phyloP scores from a whole-genome alignment of 306 rosid genomes.

The Sechiopsis laciniata region DNA sequence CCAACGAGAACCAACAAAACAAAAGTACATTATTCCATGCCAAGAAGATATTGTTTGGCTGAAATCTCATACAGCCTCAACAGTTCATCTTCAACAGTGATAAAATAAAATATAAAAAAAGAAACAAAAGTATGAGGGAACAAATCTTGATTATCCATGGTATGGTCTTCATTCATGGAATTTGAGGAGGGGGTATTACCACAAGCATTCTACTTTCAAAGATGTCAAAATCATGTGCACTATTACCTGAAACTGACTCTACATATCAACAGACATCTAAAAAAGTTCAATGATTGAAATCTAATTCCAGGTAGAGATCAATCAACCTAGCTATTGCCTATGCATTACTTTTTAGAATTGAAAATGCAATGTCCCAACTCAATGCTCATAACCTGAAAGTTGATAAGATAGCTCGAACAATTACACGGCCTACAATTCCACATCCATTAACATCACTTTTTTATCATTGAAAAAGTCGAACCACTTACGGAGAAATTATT shows the following conservation, averaged over 20 bases:
- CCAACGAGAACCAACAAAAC: slow-evolving; percentile 5
- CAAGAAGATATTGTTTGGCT: slow-evolving; percentile 14
- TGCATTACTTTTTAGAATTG: slow-evolving; percentile 2
- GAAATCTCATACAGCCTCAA: slow-evolving; percentile 4
- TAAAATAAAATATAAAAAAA: background rate
- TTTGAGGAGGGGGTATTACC: slow-evolving; percentile 21
- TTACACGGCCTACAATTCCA: background rate
- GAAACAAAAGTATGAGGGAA: slow-evolving; percentile 11
- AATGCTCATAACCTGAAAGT: slow-evolving; percentile 8
- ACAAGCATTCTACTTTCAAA: background rate
- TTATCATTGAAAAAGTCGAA: slow-evolving; percentile 18
- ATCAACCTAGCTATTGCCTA: slow-evolving; percentile 17
- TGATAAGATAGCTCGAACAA: slow-evolving; percentile 10
- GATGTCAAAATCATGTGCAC: background rate
- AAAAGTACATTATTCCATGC: slow-evolving; percentile 6
- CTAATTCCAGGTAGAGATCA: slow-evolving; percentile 17
- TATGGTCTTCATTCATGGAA: slow-evolving; percentile 12
- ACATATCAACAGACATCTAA: slow-evolving; percentile 21
- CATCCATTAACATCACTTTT: no score
- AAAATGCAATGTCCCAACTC: slow-evolving; percentile 7
- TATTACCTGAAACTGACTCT: slow-evolving; percentile 8
- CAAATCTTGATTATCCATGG: background rate
- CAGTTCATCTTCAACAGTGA: slow-evolving; percentile 9
- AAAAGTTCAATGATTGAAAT: slow-evolving; percentile 17
- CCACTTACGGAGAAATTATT: background rate